Evolutionary conservation across 1,284 basidiomycete species (phyloP).

Genomic region (Sporisorium graminicola): DNA sequence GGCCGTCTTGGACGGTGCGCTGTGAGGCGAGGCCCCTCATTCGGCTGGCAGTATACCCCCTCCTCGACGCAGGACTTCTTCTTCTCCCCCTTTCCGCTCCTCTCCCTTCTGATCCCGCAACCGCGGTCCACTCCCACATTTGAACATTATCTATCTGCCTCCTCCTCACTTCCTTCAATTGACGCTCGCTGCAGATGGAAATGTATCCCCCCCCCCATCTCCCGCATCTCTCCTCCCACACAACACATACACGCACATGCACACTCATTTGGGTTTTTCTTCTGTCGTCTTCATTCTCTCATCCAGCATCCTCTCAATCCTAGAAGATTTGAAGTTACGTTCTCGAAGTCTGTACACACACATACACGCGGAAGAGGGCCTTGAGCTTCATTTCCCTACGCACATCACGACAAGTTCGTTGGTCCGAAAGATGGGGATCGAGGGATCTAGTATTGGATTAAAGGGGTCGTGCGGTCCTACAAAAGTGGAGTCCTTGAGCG

Average conservation of each 20-base stretch:
- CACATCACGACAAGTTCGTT: too few relatives aligned
- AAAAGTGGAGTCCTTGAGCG: not conserved
- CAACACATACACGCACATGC: too few relatives aligned
- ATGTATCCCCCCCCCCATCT: not conserved
- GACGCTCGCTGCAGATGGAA: not conserved
- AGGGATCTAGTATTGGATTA: too few relatives aligned
- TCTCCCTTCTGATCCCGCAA: too few relatives aligned
- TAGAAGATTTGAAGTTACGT: not conserved
- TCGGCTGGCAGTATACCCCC: not conserved
- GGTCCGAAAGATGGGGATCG: not conserved
- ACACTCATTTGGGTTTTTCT: not conserved
- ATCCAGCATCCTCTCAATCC: too few relatives aligned
- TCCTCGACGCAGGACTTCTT: not conserved
- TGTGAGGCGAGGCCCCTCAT: conserved; percentile 4
- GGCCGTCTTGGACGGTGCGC: conserved; percentile 80
- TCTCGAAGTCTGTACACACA: not conserved
- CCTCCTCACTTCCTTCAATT: not conserved
- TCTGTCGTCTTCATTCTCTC: not conserved
- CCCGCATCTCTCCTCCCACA: too few relatives aligned
- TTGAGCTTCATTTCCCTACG: too few relatives aligned
- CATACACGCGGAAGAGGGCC: not conserved
- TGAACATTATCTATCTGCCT: not conserved
- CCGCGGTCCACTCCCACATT: too few relatives aligned
- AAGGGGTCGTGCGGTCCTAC: too few relatives aligned
- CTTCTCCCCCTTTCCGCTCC: too few relatives aligned